Base-by-base conservation (phyloP, 352 stramenopile species). In the Pythium coloratum region DNA sequence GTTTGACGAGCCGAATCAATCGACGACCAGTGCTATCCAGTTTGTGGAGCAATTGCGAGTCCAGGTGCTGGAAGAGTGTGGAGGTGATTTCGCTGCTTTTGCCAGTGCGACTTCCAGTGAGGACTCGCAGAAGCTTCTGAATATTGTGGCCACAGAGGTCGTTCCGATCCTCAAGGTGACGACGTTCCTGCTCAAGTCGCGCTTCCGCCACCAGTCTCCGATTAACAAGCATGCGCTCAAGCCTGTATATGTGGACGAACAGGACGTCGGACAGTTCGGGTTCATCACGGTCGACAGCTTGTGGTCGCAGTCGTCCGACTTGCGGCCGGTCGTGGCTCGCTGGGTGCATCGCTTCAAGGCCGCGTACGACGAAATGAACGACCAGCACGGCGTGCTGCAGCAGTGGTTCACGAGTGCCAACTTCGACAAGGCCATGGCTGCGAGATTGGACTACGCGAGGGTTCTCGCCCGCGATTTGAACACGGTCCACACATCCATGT, bases 401-500 rank as follows among this genome's bases (percentile, higher is more conserved):
- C 88, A 94, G 63, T 94, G 88, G 88, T 82, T 92, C 33, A 82
- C 80, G 8, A 86, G 62, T n/a, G 76, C 78, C 32, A 94, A 92
- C 59, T 59, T 75, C 1, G 75, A 85, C 61, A 64, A 73, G 2
- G 54, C 61, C 6, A 32, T 60, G 18, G 32, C 56, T 3, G 49
- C 62, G 20, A 75, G 71, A 33, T 58, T 88, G 7, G 71, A 46
- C 20, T 72, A 88, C 30, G 54, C 79, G 26, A 71, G 60, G 0
- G 76, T 94, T 18, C 46, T 92, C 13, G 73, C 68, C 5, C 79
- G 85, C 12, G 88, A 95, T 50, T 66, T 95, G 62, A 83, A 93
- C 61, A 92, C 84, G 14, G 85, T 91, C 58, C 81, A 93, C 63
- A 90, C 84, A 33, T 86, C 81, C 30, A 80, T 95, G 65, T 92